Evolutionary conservation across 2,329 filamentous ascomycete genomes (phyloP), one percentile per base, ranked within the genome.

Genomic region (Trichophaea hybrida): DNA sequence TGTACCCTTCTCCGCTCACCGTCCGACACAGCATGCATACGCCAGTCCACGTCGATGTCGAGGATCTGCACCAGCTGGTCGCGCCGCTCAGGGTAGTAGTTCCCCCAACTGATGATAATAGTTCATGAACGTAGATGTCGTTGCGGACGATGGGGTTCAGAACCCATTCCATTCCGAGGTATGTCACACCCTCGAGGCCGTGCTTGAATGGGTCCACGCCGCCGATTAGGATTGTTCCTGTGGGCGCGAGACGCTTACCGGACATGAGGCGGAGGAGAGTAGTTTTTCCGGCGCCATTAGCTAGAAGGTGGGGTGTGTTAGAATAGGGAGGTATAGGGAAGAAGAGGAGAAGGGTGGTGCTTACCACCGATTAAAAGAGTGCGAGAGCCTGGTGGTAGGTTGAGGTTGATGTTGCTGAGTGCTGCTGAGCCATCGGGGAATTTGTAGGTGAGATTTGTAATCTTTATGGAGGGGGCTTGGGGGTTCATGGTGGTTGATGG

Each of bases 221-320:
- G 53, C 81, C 85, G 63, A 98, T 84, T 69, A 75, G 76, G 71
- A 98, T 86, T 65, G 83, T 82, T 70, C 79, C 76, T 57, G 76
- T 75, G 0, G 93, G 91, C 1, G 91, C 86, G 69, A 98, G 86
- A 59, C 90, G 88, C 76, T 97, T 97, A 70, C 93, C 93, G 15
- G 90, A 88, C 61, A 98, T 82, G 49, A 98, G 85, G 61, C 90
- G 90, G 51, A 98, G 84, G 59, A 98, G 83, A 0, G 93, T 98
- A 6, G 93, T 97, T 75, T 98, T 98, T 66, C 93, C 93, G 17
- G 93, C 91, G 64, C 93, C 93, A 73, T 98, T 98, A 71, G 93
- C 63, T 63, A 50, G 31, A 32, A 50, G 46, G 6, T 12, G 31
- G 50, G 40, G 44, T 12, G 4, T n/a, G 31, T 40, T 35, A 33